These are phyloP conservation scores for Juncus inflexus DNA, from an alignment of 176 grass and related monocot genomes.

Conservation along the genomic window DNA sequence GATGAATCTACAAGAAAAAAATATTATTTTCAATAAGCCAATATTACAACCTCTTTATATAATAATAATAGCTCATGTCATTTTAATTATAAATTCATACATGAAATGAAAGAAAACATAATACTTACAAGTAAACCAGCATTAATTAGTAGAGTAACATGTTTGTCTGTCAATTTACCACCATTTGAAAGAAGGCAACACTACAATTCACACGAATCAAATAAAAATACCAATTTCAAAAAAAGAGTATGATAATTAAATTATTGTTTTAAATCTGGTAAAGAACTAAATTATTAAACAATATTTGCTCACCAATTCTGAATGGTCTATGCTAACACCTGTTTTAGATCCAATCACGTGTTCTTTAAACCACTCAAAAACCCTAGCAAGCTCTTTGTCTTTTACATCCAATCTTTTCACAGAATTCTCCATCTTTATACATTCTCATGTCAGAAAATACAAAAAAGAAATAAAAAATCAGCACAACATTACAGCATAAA, in stretches of 20 bases:
- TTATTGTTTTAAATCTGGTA: not conserved
- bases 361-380: constrained; percentile 82
- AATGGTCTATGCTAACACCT: constrained; percentile 70
- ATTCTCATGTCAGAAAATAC: constrained; percentile 14
- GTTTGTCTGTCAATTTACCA: constrained; percentile 61
- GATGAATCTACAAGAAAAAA: constrained; percentile 50
- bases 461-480: not conserved
- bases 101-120: not conserved
- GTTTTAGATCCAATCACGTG: constrained; percentile 58
- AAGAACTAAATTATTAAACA: not conserved
- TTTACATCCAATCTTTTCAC: constrained; percentile 43
- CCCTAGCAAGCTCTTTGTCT: constrained; percentile 42
- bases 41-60: constrained; percentile 17
- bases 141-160: constrained; percentile 72
- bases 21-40: constrained; percentile 14
- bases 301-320: constrained; percentile 47
- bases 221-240: not conserved
- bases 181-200: constrained; percentile 61
- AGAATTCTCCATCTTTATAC: constrained; percentile 44
- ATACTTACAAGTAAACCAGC: constrained; percentile 74
- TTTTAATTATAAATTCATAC: not conserved
- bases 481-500: not conserved
- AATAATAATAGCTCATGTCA: not conserved
- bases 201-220: constrained; percentile 42
- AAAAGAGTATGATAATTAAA: constrained; percentile 18